These are phyloP conservation scores for Trypanosoma congolense DNA, from an alignment of 208 protist genomes.

Conservation along the genomic window DNA sequence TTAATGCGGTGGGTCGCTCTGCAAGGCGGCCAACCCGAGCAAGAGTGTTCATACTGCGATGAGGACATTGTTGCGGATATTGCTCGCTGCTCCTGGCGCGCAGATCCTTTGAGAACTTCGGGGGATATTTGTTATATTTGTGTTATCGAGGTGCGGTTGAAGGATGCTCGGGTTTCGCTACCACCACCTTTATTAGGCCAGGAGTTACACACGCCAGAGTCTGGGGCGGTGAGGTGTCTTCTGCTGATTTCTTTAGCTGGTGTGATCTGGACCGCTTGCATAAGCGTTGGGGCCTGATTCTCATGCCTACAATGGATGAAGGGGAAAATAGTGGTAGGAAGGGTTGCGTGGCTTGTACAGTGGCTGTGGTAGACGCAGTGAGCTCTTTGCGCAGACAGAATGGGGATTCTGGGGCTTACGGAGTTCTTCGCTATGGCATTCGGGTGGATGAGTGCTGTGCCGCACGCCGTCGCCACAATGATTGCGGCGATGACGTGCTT, in stretches of 20 bases:
- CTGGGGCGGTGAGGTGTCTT: neutral
- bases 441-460: conserved; percentile 1
- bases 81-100: conserved; percentile 40
- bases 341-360: neutral
- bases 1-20: conserved; percentile 50
- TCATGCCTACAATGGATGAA: conserved; percentile 1
- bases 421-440: conserved; percentile 11
- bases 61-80: conserved; percentile 30
- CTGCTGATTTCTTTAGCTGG: conserved; percentile 5
- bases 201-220: neutral
- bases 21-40: conserved; percentile 32
- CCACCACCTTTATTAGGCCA: neutral
- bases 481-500: neutral
- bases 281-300: conserved; percentile 10
- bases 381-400: neutral
- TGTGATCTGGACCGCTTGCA: conserved; percentile 11
- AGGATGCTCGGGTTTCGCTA: neutral
- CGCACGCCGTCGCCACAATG: neutral
- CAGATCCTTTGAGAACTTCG: conserved; percentile 20
- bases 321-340: neutral
- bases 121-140: conserved; percentile 49
- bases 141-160: conserved; percentile 39
- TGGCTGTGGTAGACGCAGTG: neutral
- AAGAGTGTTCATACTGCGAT: conserved; percentile 30
- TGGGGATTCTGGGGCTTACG: neutral